Evolutionary conservation across 768 basidiomycete species (phyloP), one percentile per base, ranked within the genome.

Genomic region (Lyophyllum semitale): DNA sequence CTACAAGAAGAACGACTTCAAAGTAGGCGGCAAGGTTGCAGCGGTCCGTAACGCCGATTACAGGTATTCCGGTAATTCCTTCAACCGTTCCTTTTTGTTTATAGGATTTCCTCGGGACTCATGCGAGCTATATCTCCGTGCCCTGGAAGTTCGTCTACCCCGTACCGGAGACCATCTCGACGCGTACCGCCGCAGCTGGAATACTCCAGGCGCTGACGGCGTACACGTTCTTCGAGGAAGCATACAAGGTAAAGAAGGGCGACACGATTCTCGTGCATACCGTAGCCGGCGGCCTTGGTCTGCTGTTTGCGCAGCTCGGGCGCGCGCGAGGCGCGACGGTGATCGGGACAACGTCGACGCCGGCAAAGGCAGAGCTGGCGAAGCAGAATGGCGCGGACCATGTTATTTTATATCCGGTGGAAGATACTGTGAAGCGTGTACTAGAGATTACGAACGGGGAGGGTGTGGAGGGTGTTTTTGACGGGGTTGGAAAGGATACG

Each of bases 401-500:
- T 66, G 93, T 97, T 46, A 87, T 98, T 57, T 68, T 95, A 37
- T 94, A 93, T 70, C 82, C 81, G 11, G 75, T 80, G 43, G 90
- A 92, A 64, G 81, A 92, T 56, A 88, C 88, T 0, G 87, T 91
- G 11, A 66, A 87, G 59, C 80, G 85, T 42, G 90, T 91, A 15
- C 68, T 87, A 51, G 85, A 89, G 62, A 71, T 93, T 51, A 93
- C 93, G 0, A 83, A 84, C 38, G 91, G 90, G 7, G 78, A 85
- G 60, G 91, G 93, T 15, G 91, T 94, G 4, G 83, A 96, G 58
- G 95, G 84, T 15, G 82, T 93, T 22, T 96, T 89, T 64, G 96
- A 99, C 64, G 96, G 96, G 26, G 93, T 99, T n/a, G 96, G 96
- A 1, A 95, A 91, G 75, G 91, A 93, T 68, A 98, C 95, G 83